Percentiles rank a stretch among this genome's conserved stretches.
Conservation (phyloP, 2,329 filamentous ascomycete genomes). For the Metarhizium humberi region DNA sequence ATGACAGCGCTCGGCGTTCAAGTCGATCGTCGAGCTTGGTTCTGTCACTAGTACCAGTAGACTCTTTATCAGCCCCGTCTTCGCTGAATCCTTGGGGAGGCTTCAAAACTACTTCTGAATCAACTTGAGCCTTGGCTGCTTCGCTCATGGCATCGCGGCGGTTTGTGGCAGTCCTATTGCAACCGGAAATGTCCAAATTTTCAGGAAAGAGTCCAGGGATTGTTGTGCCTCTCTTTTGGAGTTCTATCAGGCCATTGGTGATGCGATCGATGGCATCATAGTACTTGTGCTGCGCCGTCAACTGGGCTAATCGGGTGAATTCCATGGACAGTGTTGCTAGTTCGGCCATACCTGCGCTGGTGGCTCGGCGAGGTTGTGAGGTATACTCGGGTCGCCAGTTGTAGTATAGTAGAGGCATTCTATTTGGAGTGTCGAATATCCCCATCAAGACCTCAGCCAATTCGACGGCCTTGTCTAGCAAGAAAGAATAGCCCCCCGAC, state of each 20-base stretch:
- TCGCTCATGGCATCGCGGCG: slow-evolving; percentile 19
- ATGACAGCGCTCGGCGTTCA: slow-evolving; percentile 1
- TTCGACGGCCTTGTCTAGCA: slow-evolving; percentile 71
- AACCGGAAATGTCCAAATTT: slow-evolving; percentile 69
- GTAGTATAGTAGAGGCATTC: slow-evolving; percentile 81
- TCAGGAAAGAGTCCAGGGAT: slow-evolving; percentile 77
- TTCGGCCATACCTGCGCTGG: slow-evolving; percentile 54
- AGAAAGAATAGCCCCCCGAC: slow-evolving; percentile 46
- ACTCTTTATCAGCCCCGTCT: neutral
- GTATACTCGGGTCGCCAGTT: slow-evolving; percentile 60
- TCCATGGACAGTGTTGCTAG: slow-evolving; percentile 76
- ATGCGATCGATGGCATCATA: slow-evolving; percentile 86
- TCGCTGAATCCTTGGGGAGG: slow-evolving; percentile 19
- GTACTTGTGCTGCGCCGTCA: slow-evolving; percentile 73
- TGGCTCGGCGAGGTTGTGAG: slow-evolving; percentile 54
- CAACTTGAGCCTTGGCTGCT: slow-evolving; percentile 25
- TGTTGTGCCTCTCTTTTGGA: slow-evolving; percentile 59
- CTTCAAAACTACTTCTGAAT: slow-evolving; percentile 18
- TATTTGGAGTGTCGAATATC: slow-evolving; percentile 84
- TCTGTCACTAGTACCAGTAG: neutral
- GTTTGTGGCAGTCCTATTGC: slow-evolving; percentile 46
- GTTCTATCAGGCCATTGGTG: slow-evolving; percentile 67
- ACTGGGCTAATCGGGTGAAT: slow-evolving; percentile 79
- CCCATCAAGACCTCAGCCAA: slow-evolving; percentile 73
- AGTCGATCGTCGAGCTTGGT: slow-evolving; percentile 1